A percentile compares a stretch with the other conserved stretches of the same genome.
phyloP scores from a whole-genome alignment of 2,329 filamentous ascomycete species.

The Talaromyces sp. region DNA sequence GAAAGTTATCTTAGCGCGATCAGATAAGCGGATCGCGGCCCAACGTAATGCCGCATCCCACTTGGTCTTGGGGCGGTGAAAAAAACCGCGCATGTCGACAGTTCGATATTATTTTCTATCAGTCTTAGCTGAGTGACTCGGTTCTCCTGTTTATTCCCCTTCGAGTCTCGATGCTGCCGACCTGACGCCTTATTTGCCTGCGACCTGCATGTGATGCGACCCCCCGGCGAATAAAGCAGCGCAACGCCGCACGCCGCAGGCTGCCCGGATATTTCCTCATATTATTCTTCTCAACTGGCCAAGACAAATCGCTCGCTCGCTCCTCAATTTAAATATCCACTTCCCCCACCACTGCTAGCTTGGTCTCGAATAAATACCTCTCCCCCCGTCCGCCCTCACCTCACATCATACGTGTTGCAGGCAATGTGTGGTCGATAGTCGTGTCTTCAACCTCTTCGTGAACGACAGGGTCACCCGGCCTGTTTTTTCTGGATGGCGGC shows the following conservation, averaged over 20 bases:
- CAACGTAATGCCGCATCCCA: conserved; percentile 13
- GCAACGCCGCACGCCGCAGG: conserved; percentile 1
- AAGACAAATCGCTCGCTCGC: conserved; percentile 1
- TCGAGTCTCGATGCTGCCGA: background rate
- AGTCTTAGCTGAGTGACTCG: background rate
- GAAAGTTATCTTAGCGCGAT: conserved; percentile 36
- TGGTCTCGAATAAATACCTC: background rate
- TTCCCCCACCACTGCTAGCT: background rate
- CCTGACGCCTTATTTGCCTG: background rate
- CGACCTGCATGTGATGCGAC: conserved; percentile 6
- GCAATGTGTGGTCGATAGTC: conserved; percentile 24
- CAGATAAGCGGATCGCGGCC: conserved; percentile 40
- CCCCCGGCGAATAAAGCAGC: conserved; percentile 3
- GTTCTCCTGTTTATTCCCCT: background rate
- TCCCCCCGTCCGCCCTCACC: background rate
- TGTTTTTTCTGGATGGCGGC: conserved; percentile 29
- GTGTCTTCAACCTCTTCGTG: background rate
- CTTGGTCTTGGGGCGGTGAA: conserved; percentile 9
- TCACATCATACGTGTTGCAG: background rate
- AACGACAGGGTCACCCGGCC: background rate
- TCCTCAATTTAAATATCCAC: background rate
- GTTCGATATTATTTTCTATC: background rate
- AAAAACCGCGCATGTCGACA: background rate
- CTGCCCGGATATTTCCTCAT: conserved; percentile 4
- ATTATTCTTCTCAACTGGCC: background rate